These are phyloP conservation scores for Metschnikowia peoriensis DNA, from an alignment of 805 yeast genomes.

Conservation along the genomic window DNA sequence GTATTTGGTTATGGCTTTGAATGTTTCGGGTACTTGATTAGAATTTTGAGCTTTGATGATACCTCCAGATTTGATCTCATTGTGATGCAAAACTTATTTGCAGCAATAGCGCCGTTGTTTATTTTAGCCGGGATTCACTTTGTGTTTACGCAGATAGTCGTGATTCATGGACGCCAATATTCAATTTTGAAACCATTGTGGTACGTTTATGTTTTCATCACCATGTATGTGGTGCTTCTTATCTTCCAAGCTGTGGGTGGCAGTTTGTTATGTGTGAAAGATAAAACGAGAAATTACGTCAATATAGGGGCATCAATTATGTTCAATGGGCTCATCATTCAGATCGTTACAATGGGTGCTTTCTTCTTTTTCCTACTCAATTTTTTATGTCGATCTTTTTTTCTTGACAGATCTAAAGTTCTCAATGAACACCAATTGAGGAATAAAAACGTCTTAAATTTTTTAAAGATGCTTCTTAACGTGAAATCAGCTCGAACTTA, in stretches of 20 bases:
- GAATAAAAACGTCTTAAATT: constrained; percentile 19
- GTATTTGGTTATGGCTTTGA: constrained; percentile 36
- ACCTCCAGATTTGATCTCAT: constrained; percentile 20
- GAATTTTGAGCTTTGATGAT: constrained; percentile 30
- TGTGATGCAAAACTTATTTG: constrained; percentile 31
- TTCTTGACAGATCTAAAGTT: constrained; percentile 21
- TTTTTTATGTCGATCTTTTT: constrained; percentile 33
- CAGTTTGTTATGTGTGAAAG: constrained; percentile 24
- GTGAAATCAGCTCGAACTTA: constrained; percentile 22
- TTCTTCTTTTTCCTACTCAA: constrained; percentile 22
- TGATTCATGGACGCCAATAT: constrained; percentile 35
- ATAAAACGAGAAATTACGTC: constrained; percentile 8
- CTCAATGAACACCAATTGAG: constrained; percentile 9
- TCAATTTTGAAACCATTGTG: constrained; percentile 40
- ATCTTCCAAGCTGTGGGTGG: constrained; percentile 41
- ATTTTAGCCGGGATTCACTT: constrained; percentile 42
- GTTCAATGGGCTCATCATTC: constrained; percentile 38
- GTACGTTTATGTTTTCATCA: constrained; percentile 41
- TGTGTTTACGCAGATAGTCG: constrained; percentile 40
- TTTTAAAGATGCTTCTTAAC: constrained; percentile 29
- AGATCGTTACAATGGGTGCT: constrained; percentile 7
- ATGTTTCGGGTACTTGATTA: constrained; percentile 37
- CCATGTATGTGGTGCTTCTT: constrained; percentile 34
- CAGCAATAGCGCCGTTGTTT: constrained; percentile 42
- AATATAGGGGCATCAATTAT: constrained; percentile 34